Conservation (phyloP, 2,329 filamentous ascomycete genomes). For the Zymoseptoria crescenta region DNA sequence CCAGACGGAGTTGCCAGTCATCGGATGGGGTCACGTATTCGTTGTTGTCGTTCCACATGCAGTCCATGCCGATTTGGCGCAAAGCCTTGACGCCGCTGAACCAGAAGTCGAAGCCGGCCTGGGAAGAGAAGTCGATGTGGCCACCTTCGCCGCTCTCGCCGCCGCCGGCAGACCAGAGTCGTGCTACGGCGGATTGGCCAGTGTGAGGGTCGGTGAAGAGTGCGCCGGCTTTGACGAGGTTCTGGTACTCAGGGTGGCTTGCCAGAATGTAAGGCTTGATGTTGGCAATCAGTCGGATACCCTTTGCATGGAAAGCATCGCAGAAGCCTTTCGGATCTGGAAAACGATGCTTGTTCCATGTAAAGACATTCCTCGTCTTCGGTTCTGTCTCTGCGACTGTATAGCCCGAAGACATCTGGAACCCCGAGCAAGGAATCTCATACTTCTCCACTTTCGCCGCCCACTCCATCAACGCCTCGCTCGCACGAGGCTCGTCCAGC, state of each 20-base stretch:
- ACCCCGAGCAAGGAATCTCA: slow-evolving; percentile 62
- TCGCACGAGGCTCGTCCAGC: slow-evolving; percentile 48
- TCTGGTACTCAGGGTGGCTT: slow-evolving; percentile 59
- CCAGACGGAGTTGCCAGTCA: slow-evolving; percentile 55
- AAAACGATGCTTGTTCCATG: slow-evolving; percentile 64
- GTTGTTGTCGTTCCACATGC: slow-evolving; percentile 75
- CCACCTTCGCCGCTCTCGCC: slow-evolving; percentile 62
- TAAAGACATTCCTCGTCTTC: slow-evolving; percentile 63
- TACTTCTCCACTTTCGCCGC: slow-evolving; percentile 54
- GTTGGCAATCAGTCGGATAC: slow-evolving; percentile 62
- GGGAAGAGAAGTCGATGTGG: slow-evolving; percentile 66
- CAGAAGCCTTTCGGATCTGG: slow-evolving; percentile 60
- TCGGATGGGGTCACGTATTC: slow-evolving; percentile 63
- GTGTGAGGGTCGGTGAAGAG: slow-evolving; percentile 55
- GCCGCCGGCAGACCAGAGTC: slow-evolving; percentile 65
- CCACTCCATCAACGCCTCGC: slow-evolving; percentile 53
- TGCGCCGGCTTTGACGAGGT: slow-evolving; percentile 50
- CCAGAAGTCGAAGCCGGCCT: slow-evolving; percentile 63
- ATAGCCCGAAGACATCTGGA: slow-evolving; percentile 67
- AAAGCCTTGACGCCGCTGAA: slow-evolving; percentile 58
- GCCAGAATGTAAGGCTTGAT: slow-evolving; percentile 65
- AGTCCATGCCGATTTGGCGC: slow-evolving; percentile 58
- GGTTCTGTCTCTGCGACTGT: slow-evolving; percentile 59
- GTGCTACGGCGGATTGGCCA: slow-evolving; percentile 46
- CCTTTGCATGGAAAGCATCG: slow-evolving; percentile 52